Conservation (phyloP, 164 flowering plant genomes). For the Paratinospora sagittata region DNA sequence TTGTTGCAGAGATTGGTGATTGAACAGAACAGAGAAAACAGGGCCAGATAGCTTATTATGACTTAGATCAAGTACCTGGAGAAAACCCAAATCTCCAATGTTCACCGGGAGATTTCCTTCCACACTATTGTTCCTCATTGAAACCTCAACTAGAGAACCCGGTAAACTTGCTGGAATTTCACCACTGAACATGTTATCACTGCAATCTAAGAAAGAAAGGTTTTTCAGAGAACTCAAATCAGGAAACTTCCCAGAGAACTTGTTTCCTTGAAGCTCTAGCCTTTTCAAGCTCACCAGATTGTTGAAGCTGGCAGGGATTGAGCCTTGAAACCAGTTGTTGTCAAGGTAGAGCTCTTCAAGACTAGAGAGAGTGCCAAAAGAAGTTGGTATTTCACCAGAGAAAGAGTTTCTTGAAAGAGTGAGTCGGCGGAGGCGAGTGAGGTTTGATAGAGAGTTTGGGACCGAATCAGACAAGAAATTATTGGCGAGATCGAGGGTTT, state of each 20-base stretch:
- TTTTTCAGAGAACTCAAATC: constrained; percentile 41
- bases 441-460: constrained; percentile 47
- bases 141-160: constrained; percentile 44
- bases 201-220: constrained; percentile 49
- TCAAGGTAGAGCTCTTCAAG: constrained; percentile 76
- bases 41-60: constrained; percentile 60
- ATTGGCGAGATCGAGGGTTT: constrained; percentile 56
- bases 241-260: constrained; percentile 56
- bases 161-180: constrained; percentile 44
- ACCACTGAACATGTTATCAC: constrained; percentile 65
- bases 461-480: constrained; percentile 57
- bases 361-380: constrained; percentile 41
- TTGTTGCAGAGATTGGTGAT: constrained; percentile 76
- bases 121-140: constrained; percentile 60
- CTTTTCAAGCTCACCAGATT: constrained; percentile 38
- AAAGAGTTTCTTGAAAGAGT: constrained; percentile 62
- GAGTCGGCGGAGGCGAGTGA: constrained; percentile 51
- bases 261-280: constrained; percentile 68
- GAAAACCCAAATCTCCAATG: constrained; percentile 15
- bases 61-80: constrained; percentile 81
- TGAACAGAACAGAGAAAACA: constrained; percentile 49
- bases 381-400: constrained; percentile 65
- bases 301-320: constrained; percentile 46
- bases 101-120: constrained; percentile 39
- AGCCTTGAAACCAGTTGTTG: constrained; percentile 50